Percentiles rank a stretch among this genome's conserved stretches.
Evolutionary conservation across 306 rosid genomes (phyloP).

Genomic region (Medicago lupulina): DNA sequence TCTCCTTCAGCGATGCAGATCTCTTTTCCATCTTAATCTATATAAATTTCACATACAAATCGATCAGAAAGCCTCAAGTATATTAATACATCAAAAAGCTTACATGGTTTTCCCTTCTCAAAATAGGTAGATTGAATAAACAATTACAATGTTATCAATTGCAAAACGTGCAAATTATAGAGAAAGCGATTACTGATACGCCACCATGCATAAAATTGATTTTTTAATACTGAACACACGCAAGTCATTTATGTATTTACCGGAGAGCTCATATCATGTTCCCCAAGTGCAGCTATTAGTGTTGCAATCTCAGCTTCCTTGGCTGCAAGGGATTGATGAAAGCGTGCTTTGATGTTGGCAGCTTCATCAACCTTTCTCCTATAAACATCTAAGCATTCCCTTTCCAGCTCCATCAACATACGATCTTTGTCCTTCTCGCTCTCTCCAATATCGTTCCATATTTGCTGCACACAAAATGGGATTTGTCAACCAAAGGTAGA

Average conservation of each 20-base stretch:
- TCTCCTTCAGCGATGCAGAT: slow-evolving; percentile 77
- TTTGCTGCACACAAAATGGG: slow-evolving; percentile 64
- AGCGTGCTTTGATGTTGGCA: slow-evolving; percentile 82
- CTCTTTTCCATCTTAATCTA: slow-evolving; percentile 78
- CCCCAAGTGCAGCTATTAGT: slow-evolving; percentile 89
- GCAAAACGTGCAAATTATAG: too few species aligned
- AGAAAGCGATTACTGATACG: not conserved
- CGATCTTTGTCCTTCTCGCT: slow-evolving; percentile 78
- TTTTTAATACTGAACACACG: not conserved
- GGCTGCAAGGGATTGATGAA: slow-evolving; percentile 87
- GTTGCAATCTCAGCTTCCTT: slow-evolving; percentile 98
- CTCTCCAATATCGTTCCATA: slow-evolving; percentile 98
- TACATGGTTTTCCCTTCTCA: too few species aligned
- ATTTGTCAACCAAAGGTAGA: slow-evolving; percentile 24
- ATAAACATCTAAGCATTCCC: slow-evolving; percentile 94
- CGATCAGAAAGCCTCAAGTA: slow-evolving; percentile 40
- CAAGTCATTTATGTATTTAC: slow-evolving; percentile 45
- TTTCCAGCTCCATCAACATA: slow-evolving; percentile 82
- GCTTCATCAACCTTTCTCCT: slow-evolving; percentile 92
- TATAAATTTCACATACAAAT: slow-evolving; percentile 20
- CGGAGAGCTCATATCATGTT: slow-evolving; percentile 77
- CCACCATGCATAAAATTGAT: not conserved
- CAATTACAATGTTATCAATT: too few species aligned
- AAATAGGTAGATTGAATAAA: too few species aligned
- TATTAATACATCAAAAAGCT: not conserved